Base-by-base conservation (phyloP, 352 stramenopile species). In the Blastocystis sp. region DNA sequence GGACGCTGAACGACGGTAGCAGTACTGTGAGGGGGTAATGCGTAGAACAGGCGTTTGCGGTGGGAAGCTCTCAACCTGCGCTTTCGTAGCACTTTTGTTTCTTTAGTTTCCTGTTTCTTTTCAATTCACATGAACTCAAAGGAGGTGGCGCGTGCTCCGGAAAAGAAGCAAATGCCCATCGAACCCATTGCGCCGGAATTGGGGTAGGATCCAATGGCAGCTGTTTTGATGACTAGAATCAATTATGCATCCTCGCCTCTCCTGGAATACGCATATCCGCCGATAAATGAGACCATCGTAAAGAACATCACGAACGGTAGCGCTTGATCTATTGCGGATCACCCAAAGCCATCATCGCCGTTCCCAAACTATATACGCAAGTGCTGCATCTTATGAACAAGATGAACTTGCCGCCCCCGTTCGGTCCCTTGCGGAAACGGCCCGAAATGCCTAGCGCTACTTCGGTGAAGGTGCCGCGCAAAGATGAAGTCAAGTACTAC, bases 351-450 rank as follows among this genome's bases (percentile, higher is more conserved):
- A 89, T 96, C 41, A 93, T 96, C 38, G 93, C 92, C 10, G 88
- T 96, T 17, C 93, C 93, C 4, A 92, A 93, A 67, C 93, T 96
- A 79, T 96, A 96, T 90, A 95, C 92, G 14, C 93, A 96, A 91
- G 93, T 95, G 65, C 92, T 95, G 53, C 93, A 96, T 89, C 89
- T 96, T 34, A 96, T 96, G 93, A 96, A 96, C 90, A 96, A 96
- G 86, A 96, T 95, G 93, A 94, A 96, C 78, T 71, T 96, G 21
- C 93, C 93, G 62, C 89, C 90, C 41, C 93, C 93, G 28, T 96
- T 96, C 53, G 74, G 67, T 74, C 67, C 77, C 14, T 9, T 40
- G 69, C 61, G 71, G 59, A 81, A 81, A 43, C 48, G 71, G 45
- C 71, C 71, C 9, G 71, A 23, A 64, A 64, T 81, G 23, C 71